Percentiles rank a stretch among this genome's conserved stretches.
Evolutionary conservation across 139 green algal genomes (phyloP).

Genomic region (Trebouxia sp.): DNA sequence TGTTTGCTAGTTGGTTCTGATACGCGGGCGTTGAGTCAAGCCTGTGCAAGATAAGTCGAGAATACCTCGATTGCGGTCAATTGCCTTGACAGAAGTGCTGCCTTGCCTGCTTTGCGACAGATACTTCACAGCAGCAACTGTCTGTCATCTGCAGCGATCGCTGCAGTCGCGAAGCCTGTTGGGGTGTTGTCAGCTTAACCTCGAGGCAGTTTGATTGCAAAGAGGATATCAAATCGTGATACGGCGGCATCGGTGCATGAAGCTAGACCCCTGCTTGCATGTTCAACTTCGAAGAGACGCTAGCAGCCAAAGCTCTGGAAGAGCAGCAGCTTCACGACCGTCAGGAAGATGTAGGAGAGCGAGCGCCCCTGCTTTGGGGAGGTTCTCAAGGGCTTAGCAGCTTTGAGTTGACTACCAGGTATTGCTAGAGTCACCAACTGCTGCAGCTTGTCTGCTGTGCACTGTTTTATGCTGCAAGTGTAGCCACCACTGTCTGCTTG

Average conservation of each 20-base stretch:
- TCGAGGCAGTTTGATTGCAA: too few relatives aligned
- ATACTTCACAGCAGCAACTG: background rate
- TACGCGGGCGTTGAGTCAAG: too few relatives aligned
- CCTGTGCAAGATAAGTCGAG: too few relatives aligned
- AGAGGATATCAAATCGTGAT: too few relatives aligned
- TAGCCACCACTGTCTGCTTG: background rate
- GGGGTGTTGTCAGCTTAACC: background rate
- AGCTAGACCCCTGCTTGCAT: background rate
- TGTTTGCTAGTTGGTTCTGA: too few relatives aligned
- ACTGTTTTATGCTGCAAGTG: background rate
- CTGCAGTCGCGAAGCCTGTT: background rate
- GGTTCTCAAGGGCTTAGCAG: background rate
- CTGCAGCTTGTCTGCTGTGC: background rate
- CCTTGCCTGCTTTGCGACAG: too few relatives aligned
- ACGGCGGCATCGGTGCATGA: too few relatives aligned
- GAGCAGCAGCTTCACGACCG: background rate
- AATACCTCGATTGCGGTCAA: too few relatives aligned
- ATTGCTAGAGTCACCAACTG: too few relatives aligned
- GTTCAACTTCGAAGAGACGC: constrained; percentile 4
- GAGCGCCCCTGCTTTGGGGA: background rate
- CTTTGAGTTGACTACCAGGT: background rate
- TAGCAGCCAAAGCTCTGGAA: constrained; percentile 5
- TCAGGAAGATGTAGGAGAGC: background rate
- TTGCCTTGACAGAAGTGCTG: background rate
- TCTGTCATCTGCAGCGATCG: background rate